phyloP scores from a whole-genome alignment of 306 rosid genomes.

The Lathyrus tuberosus region DNA sequence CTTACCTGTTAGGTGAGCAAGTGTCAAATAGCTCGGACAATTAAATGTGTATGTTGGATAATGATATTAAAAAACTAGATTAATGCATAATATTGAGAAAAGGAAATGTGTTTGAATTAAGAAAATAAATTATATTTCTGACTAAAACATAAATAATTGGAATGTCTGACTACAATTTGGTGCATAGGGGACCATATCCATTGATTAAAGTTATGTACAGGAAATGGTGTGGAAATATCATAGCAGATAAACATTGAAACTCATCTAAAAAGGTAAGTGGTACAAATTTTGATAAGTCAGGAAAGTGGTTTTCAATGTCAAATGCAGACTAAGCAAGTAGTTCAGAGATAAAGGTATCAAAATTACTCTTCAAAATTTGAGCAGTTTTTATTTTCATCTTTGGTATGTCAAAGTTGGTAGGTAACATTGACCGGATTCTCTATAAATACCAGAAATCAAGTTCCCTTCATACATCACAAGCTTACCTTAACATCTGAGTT shows the following conservation, averaged over 20 bases:
- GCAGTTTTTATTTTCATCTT: constrained; percentile 2
- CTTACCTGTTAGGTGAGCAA: constrained; percentile 34
- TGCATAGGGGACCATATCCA: constrained; percentile 28
- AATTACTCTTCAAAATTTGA: constrained; percentile 27
- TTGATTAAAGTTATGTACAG: not conserved
- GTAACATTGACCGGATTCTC: constrained; percentile 45
- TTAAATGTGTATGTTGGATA: constrained; percentile 25
- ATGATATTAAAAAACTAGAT: not conserved
- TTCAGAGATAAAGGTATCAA: constrained; percentile 21
- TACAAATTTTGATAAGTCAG: constrained; percentile 22
- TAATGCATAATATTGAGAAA: constrained; percentile 11
- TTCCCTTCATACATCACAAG: constrained; percentile 40
- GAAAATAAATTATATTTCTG: constrained; percentile 10
- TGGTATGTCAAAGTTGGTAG: constrained; percentile 51
- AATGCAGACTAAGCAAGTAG: constrained; percentile 35
- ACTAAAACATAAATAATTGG: constrained; percentile 8
- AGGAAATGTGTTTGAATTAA: constrained; percentile 4
- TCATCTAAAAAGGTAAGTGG: not conserved
- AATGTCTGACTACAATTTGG: constrained; percentile 1
- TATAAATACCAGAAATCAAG: constrained; percentile 52
- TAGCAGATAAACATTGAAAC: constrained; percentile 11
- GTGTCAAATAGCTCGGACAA: constrained; percentile 27
- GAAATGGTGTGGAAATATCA: constrained; percentile 19
- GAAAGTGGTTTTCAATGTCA: constrained; percentile 36
- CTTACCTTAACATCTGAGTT: constrained; percentile 27